Conservation (phyloP, 495 filamentous ascomycete species). For the Annulohypoxylon stygium region DNA sequence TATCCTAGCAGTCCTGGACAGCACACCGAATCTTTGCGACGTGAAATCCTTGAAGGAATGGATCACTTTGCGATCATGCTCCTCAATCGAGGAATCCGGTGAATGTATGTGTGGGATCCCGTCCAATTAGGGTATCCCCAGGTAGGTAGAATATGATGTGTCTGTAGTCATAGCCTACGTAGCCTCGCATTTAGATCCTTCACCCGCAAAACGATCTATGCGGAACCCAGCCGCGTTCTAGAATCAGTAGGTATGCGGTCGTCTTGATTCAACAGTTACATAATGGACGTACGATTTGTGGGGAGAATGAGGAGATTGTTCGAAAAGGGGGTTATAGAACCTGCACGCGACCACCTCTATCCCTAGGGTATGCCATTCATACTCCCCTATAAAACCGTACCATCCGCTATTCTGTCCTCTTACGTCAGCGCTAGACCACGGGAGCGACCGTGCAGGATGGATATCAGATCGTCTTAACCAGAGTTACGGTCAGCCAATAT, state of each 20-base stretch:
- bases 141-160: background rate
- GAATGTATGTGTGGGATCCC: background rate
- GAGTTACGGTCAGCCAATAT: background rate
- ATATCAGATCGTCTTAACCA: slow-evolving; percentile 6
- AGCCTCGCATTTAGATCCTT: slow-evolving; percentile 5
- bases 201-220: background rate
- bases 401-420: background rate
- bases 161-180: background rate
- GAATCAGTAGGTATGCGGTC: background rate
- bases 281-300: slow-evolving; percentile 5
- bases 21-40: background rate
- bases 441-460: slow-evolving; percentile 16
- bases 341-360: background rate
- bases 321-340: background rate
- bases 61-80: slow-evolving; percentile 1
- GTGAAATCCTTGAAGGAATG: background rate
- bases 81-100: background rate
- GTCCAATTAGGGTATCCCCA: background rate
- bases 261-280: background rate
- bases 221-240: background rate
- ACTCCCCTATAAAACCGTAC: background rate
- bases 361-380: background rate
- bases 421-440: slow-evolving; percentile 15
- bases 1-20: background rate
- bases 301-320: background rate